A percentile compares a stretch with the other conserved stretches of the same genome.
Conservation (phyloP, 1,139 yeast genomes). For the Geotrichum restrictum region DNA sequence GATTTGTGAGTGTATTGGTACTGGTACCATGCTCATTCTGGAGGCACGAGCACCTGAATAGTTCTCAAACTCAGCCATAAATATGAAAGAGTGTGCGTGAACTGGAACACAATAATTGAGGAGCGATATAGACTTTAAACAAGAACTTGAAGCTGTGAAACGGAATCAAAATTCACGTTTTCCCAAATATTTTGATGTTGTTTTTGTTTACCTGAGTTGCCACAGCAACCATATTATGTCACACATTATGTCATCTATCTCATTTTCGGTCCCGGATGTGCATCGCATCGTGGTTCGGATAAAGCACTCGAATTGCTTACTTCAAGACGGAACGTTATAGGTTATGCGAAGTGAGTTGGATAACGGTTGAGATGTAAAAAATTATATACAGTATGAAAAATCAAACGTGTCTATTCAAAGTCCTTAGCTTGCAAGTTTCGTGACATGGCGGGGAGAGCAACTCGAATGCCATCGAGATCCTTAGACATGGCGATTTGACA, state of each 20-base stretch:
- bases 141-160: not conserved
- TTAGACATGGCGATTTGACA: constrained; percentile 89
- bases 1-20: not conserved
- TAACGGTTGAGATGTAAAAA: too few species aligned
- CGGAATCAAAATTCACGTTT: not conserved
- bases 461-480: constrained; percentile 86
- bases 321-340: too few species aligned
- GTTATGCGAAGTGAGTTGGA: too few species aligned
- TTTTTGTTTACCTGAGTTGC: constrained; percentile 4
- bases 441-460: constrained; percentile 96
- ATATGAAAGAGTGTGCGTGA: not conserved
- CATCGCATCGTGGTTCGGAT: too few species aligned
- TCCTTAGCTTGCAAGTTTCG: constrained; percentile 81
- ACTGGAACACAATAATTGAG: not conserved
- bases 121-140: not conserved
- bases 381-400: not conserved
- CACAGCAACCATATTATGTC: constrained; percentile 1
- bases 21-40: not conserved
- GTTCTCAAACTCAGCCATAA: not conserved
- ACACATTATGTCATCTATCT: not conserved
- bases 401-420: constrained; percentile 46
- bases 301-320: too few species aligned
- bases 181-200: not conserved
- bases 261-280: not conserved
- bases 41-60: not conserved